Base-by-base conservation (phyloP, 2,329 filamentous ascomycete species). In the Trichothecium sympodiale region DNA sequence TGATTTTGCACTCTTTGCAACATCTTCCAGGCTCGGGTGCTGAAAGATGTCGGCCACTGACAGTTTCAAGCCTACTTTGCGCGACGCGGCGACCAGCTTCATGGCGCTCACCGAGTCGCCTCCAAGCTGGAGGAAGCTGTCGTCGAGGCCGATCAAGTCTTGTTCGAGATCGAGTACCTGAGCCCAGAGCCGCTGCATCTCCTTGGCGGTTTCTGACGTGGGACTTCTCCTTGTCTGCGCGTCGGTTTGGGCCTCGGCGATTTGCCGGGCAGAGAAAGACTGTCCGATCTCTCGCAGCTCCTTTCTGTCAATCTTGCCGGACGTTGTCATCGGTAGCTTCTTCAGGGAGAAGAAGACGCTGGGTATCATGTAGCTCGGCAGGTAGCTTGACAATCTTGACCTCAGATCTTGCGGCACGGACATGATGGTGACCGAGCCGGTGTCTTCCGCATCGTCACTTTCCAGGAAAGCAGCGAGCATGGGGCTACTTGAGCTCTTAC, bases 61-160 rank as follows among this genome's bases (percentile, higher is more conserved):
- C 15, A 78, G 45, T 7, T 59, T 54, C 34, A 71, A 48, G 0
- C 63, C 65, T 16, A 64, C 61, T 3, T 59, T 55, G 18, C 71
- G 59, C 3, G 69, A 64, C 35, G 68, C 66, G 3, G 72, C 67
- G 1, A 77, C 74, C 1, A 79, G 54, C 47, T 70, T 74, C 71
- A 79, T 80, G 3, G 72, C 72, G 1, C 63, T 54, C 16, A 77
- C 69, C 0, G 73, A 77, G 51, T 77, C 72, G 17, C 74, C 74
- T 1, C 74, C 73, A 0, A 76, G 61, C 3, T 63, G 62, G 61
- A 78, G 76, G 54, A 78, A 77, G 52, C 68, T 73, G 45, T 76
- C 67, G 8, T 74, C 64, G 1, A 65, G 52, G 2, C 65, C 60
- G 14, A 77, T 70, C 4, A 29, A 8, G n/a, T 29, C 27, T 7